Evolutionary conservation across 257 asterid genomes (phyloP), one percentile per base, ranked within the genome.

Genomic region (Solanum chaucha): DNA sequence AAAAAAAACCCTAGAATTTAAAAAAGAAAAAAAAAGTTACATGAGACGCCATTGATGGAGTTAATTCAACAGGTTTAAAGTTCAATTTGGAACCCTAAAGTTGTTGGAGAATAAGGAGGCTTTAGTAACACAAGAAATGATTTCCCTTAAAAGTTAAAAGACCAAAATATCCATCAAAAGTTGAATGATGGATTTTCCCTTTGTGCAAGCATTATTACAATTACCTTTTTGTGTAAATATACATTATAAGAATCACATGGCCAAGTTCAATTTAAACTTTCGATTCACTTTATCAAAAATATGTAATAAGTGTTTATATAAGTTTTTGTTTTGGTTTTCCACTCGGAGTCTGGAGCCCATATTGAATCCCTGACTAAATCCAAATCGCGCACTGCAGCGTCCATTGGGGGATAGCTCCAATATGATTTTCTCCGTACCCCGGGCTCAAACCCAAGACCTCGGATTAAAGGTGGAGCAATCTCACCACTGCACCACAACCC

Each of bases 31-130:
- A 74, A 74, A 28, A 30, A 65, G 84, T 91, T 90, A 95, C 98
- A 58, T 92, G 90, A n/a, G 95, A 91, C 58, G 98, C 92, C 98
- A 95, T 94, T 89, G 84, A 19, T 28, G 86, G 36, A 75, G 72
- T 86, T 41, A 88, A 88, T 17, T 32, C 38, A 87, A 71, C 35
- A 82, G 61, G 87, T 24, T 75, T 32, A 84, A 70, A 61, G 32
- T 30, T 83, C 78, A 89, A 83, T 72, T 89, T 24, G 82, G 83
- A 90, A 91, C 90, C 90, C 87, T 83, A 67, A 48, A 48, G 20
- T 48, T 48, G 20, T 48, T 48, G 2, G 51, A 75, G 83, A n/a
- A 71, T 15, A 24, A 2, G 13, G 22, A 40, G 83, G 22, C 8
- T 36, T 74, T 48, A 38, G 35, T n/a, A 10, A 26, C 17, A 35